phyloP scores from a whole-genome alignment of 2,329 filamentous ascomycete genomes.

The Penicillium janthinellum region DNA sequence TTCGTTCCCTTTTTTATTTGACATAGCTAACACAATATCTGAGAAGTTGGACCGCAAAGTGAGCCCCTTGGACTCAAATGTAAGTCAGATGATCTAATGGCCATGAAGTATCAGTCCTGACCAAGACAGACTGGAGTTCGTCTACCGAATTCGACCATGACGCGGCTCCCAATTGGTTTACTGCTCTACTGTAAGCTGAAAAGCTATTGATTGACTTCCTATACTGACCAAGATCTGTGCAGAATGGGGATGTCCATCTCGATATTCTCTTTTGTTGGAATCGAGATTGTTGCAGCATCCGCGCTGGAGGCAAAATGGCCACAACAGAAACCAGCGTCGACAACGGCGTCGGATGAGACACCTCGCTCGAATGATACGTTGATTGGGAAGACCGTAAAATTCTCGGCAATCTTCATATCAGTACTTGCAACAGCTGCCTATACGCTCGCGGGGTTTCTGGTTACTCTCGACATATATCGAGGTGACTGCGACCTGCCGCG shows the following conservation, averaged over 20 bases:
- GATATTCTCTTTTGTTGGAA: conserved; percentile 36
- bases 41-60: background rate
- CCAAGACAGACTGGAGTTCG: background rate
- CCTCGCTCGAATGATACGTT: conserved; percentile 14
- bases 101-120: background rate
- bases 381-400: background rate
- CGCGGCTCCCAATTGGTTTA: background rate
- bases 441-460: background rate
- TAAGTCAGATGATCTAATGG: background rate
- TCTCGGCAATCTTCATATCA: background rate
- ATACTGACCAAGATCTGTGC: background rate
- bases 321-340: background rate
- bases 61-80: background rate
- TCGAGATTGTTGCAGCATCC: conserved; percentile 38
- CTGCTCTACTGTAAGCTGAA: background rate
- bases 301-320: conserved; percentile 34
- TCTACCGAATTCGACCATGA: background rate
- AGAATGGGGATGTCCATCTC: conserved; percentile 36
- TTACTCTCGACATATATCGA: background rate
- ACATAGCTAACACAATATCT: background rate
- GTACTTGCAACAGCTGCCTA: background rate
- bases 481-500: background rate
- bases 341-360: background rate
- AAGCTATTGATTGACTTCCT: background rate
- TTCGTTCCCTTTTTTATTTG: background rate